Conservation (phyloP, 176 grass and related monocot species). For the Oryza australiensis region DNA sequence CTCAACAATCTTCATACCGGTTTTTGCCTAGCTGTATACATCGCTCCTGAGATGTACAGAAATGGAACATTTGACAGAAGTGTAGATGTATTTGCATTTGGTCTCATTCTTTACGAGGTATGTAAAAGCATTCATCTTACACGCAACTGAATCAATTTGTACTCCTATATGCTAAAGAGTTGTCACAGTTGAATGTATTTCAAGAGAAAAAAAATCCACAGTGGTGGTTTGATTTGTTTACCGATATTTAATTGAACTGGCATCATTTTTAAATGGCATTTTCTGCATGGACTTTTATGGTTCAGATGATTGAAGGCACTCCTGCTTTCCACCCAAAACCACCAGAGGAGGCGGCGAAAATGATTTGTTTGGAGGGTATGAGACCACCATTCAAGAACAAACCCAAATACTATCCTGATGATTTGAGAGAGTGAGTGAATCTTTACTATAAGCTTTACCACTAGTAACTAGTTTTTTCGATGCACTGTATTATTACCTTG, state of each 20-base stretch:
- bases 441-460: not conserved
- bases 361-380: slow-evolving; percentile 74
- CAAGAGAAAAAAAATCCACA: not conserved
- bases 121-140: slow-evolving; percentile 9
- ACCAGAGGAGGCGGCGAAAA: slow-evolving; percentile 58
- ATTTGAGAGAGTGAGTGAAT: slow-evolving; percentile 76
- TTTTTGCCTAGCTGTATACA: slow-evolving; percentile 60
- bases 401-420: slow-evolving; percentile 62
- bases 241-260: not conserved
- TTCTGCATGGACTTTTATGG: slow-evolving; percentile 1
- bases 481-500: too few species aligned
- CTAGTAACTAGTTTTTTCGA: not conserved
- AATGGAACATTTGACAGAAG: slow-evolving; percentile 83
- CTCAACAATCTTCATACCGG: not conserved
- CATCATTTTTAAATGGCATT: not conserved
- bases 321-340: slow-evolving; percentile 63
- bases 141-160: not conserved
- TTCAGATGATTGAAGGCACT: slow-evolving; percentile 93
- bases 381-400: slow-evolving; percentile 88
- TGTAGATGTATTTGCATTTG: slow-evolving; percentile 83
- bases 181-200: not conserved
- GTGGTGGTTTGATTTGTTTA: not conserved
- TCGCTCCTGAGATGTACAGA: slow-evolving; percentile 84
- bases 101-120: slow-evolving; percentile 97
- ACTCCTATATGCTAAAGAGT: not conserved